Evolutionary conservation across 257 asterid species (phyloP).

Genomic region (Nicotiana noctiflora): DNA sequence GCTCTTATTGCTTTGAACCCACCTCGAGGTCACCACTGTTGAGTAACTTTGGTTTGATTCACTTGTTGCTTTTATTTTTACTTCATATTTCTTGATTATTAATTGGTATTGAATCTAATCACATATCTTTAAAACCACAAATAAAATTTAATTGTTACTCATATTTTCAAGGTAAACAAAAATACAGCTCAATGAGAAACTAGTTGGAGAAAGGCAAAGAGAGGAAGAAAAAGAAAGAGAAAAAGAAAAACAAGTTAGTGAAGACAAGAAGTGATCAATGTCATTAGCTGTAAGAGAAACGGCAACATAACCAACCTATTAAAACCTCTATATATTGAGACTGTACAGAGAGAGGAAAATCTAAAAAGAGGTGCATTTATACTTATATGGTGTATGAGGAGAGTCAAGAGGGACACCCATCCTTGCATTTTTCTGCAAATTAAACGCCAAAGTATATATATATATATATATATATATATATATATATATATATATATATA

Average conservation of each 20-base stretch:
- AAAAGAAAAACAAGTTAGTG: not conserved
- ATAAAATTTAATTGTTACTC: too few relatives aligned
- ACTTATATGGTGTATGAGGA: constrained; percentile 9
- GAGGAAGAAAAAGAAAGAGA: not conserved
- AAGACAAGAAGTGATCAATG: constrained; percentile 20
- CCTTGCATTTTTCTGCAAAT: not conserved
- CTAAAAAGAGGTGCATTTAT: constrained; percentile 12
- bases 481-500: too few relatives aligned
- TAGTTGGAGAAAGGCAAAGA: not conserved
- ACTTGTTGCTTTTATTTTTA: too few relatives aligned
- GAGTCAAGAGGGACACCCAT: not conserved
- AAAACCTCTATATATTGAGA: constrained; percentile 20
- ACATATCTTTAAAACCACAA: too few relatives aligned
- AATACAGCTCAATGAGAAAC: not conserved
- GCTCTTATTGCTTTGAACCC: too few relatives aligned
- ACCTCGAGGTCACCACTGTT: too few relatives aligned
- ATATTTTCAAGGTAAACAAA: too few relatives aligned
- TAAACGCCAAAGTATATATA: too few relatives aligned
- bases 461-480: too few relatives aligned
- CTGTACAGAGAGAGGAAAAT: constrained; percentile 7
- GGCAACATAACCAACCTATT: constrained; percentile 2
- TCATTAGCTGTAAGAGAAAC: constrained; percentile 24
- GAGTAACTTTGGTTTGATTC: too few relatives aligned
- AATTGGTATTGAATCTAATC: too few relatives aligned
- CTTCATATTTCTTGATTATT: too few relatives aligned